Conservation (phyloP, 2,329 filamentous ascomycete species). For the Cephalotrichum gorgonifer region DNA sequence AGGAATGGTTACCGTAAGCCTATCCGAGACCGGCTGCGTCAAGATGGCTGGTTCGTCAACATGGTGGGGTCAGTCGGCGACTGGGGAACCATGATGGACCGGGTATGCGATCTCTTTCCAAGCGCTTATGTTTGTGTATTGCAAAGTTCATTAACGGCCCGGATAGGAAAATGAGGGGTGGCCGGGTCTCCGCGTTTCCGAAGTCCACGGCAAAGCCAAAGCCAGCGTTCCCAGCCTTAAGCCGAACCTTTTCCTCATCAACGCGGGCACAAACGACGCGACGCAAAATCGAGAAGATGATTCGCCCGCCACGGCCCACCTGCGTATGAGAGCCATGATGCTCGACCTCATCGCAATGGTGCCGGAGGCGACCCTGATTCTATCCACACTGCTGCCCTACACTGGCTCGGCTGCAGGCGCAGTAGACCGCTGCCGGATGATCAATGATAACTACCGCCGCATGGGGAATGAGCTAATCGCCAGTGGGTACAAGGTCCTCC, state of each 20-base stretch:
- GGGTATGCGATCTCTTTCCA: slow-evolving; percentile 9
- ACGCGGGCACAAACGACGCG: slow-evolving; percentile 31
- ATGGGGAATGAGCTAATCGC: not conserved
- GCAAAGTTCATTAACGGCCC: not conserved
- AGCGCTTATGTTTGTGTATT: not conserved
- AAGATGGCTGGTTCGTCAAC: not conserved
- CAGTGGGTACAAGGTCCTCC: not conserved
- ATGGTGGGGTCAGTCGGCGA: not conserved
- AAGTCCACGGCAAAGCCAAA: slow-evolving; percentile 23
- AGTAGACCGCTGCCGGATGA: not conserved
- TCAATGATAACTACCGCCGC: not conserved
- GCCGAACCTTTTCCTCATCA: slow-evolving; percentile 30
- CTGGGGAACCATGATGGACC: slow-evolving; percentile 12
- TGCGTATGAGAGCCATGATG: slow-evolving; percentile 16
- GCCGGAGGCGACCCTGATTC: not conserved
- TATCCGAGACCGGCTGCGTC: not conserved
- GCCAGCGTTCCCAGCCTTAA: slow-evolving; percentile 17
- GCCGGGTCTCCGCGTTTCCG: slow-evolving; percentile 26
- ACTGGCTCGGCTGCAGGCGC: not conserved
- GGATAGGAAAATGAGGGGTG: slow-evolving; percentile 29
- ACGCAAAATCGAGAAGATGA: not conserved
- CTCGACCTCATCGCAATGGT: not conserved
- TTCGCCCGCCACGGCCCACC: slow-evolving; percentile 11
- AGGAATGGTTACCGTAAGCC: not conserved
- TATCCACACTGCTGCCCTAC: not conserved